Base-by-base conservation (phyloP, 176 grass and related monocot species). In the Canna indica region DNA sequence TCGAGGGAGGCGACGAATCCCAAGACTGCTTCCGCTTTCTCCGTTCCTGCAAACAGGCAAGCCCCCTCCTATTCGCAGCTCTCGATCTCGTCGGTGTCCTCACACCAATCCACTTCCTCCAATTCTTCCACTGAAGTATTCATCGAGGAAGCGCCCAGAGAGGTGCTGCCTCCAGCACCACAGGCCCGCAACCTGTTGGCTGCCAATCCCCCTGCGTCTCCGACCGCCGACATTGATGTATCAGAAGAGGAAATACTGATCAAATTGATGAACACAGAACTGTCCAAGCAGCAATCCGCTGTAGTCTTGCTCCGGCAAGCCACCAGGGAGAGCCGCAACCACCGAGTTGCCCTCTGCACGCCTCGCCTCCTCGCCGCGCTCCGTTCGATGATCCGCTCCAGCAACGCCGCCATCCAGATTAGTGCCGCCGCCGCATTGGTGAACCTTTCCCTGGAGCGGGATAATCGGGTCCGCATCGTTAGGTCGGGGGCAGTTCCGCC, bases 401-500 rank as follows among this genome's bases (percentile, higher is more conserved):
- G 75, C 11, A 78, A 76, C 75, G 69, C 71, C 22, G 33, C 36
- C 18, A 73, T 83, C 29, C 92, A 78, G 7, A 66, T 67, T 25
- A 81, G 88, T 32, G 88, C 88, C 3, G 22, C 82, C 1, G 92
- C 88, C 0, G 72, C 80, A 20, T 38, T 96, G 7, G 92, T 91
- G 15, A 96, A 96, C 74, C 85, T 96, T 11, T 91, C 88, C 7
- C 78, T 96, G 1, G 92, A 96, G 62, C 75, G 78, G 31, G 73
- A 64, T 0, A 96, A 96, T 63, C 83, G 86, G 77, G 84, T 83
- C 17, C 86, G 79, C 54, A 92, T 96, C 50, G 74, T 96, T 4
- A 86, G 84, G 11, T 83, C 88, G 0, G 93, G 93, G 30, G 82
- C 77, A 12, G 79, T 91, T 34, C 84, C 84, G 52, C 78, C 87